These are phyloP conservation scores for Populus euphratica DNA, from an alignment of 345 rosid species.

Conservation along the genomic window DNA sequence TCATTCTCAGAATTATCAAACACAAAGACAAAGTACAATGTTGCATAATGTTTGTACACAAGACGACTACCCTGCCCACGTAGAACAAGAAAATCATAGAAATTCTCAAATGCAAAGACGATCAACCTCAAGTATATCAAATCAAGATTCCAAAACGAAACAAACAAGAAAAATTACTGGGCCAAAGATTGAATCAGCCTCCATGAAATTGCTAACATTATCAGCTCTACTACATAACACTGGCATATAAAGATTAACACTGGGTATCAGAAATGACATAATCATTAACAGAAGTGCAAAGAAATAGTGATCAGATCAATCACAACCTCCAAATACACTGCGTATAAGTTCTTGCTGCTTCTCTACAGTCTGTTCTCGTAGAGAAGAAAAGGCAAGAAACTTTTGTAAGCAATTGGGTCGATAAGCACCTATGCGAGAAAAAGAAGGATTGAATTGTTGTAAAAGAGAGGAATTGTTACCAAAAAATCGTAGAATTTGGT, in stretches of 20 bases:
- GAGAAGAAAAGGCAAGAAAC: not conserved
- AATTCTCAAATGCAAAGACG: not conserved
- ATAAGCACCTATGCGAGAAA: too few relatives aligned
- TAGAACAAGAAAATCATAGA: not conserved
- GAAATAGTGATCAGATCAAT: not conserved
- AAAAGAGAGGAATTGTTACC: constrained; percentile 28
- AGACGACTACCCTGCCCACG: constrained; percentile 66
- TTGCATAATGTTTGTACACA: constrained; percentile 87
- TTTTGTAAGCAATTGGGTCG: too few relatives aligned
- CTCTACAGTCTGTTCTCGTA: constrained; percentile 54
- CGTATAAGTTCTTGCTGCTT: constrained; percentile 88
- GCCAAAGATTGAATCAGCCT: constrained; percentile 75
- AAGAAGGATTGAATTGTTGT: too few relatives aligned
- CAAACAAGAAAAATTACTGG: constrained; percentile 46
- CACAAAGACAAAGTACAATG: constrained; percentile 77
- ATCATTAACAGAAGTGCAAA: not conserved
- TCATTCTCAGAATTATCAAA: constrained; percentile 91
- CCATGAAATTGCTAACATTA: constrained; percentile 79
- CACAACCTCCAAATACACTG: constrained; percentile 67
- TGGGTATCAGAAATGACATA: not conserved
- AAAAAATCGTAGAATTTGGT: constrained; percentile 74
- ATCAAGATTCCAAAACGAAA: not conserved
- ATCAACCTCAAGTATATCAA: not conserved
- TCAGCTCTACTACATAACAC: constrained; percentile 86
- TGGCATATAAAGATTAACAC: constrained; percentile 21